Percentiles rank a stretch among this genome's conserved stretches.
Conservation (phyloP, 805 yeast species). For the Monosporozyma aerobia region DNA sequence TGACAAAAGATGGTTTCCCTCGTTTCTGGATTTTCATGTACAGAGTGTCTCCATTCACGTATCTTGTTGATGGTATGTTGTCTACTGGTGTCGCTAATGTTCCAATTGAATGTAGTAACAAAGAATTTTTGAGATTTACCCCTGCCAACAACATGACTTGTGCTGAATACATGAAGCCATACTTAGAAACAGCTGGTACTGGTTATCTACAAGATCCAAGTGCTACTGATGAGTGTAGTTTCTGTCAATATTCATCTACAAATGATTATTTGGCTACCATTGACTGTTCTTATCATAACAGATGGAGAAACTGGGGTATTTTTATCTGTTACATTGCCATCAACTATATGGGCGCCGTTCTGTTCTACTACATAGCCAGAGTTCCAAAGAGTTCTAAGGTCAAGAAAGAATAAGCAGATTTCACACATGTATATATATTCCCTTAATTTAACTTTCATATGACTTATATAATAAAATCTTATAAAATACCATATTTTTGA, state of each 20-base stretch:
- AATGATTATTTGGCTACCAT: conserved; percentile 46
- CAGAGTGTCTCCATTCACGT: conserved; percentile 62
- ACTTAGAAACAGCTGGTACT: conserved; percentile 26
- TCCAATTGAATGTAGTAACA: conserved; percentile 37
- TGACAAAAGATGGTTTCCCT: conserved; percentile 45
- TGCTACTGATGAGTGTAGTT: conserved; percentile 45
- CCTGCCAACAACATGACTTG: conserved; percentile 54
- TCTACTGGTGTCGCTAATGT: conserved; percentile 47
- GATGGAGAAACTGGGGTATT: conserved; percentile 58
- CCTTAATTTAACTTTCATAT: not conserved
- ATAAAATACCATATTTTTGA: not conserved
- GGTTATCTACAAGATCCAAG: conserved; percentile 43
- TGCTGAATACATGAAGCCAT: conserved; percentile 39
- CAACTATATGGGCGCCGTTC: conserved; percentile 34
- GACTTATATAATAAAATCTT: not conserved
- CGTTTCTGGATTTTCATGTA: conserved; percentile 81
- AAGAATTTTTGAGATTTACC: conserved; percentile 39
- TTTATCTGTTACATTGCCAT: conserved; percentile 43
- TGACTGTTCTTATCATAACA: conserved; percentile 29
- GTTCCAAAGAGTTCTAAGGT: conserved; percentile 48
- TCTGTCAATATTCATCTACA: conserved; percentile 48
- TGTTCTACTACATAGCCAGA: conserved; percentile 56
- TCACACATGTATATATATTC: not conserved
- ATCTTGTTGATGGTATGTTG: conserved; percentile 48
- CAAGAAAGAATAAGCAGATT: conserved; percentile 5